Evolutionary conservation across 202 grass and related monocot species (phyloP).

Genomic region (Eragrostis tef): DNA sequence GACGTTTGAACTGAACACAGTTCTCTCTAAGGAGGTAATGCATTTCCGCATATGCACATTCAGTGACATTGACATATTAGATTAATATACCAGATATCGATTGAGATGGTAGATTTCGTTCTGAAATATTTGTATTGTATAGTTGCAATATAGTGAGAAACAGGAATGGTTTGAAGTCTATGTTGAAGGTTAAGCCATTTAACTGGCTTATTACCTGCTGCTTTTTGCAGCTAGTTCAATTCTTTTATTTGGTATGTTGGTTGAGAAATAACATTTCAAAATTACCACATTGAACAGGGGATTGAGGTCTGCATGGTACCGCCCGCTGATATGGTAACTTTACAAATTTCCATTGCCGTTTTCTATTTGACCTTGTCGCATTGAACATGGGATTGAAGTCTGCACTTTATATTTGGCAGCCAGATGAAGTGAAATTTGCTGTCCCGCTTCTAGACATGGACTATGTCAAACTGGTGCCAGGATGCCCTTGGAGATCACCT

Average conservation of each 20-base stretch:
- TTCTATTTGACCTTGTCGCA: background rate
- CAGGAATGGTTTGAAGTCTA: background rate
- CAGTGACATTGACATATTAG: background rate
- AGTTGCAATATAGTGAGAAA: slow-evolving; percentile 33
- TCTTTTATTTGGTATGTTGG: slow-evolving; percentile 20
- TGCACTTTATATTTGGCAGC: slow-evolving; percentile 48
- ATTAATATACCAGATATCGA: background rate
- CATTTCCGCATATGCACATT: background rate
- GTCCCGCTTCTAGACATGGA: slow-evolving; percentile 84
- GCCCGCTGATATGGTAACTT: slow-evolving; percentile 68
- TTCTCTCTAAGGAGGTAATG: slow-evolving; percentile 83
- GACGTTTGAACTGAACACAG: slow-evolving; percentile 83
- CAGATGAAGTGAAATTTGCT: slow-evolving; percentile 91
- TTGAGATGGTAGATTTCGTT: slow-evolving; percentile 30
- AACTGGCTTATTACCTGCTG: slow-evolving; percentile 8
- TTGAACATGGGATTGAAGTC: background rate
- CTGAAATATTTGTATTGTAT: slow-evolving; percentile 12
- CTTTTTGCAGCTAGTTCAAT: background rate
- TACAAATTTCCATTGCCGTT: slow-evolving; percentile 6
- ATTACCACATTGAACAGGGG: slow-evolving; percentile 57
- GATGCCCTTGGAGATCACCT: slow-evolving; percentile 82
- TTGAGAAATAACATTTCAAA: slow-evolving; percentile 2
- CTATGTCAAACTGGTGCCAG: slow-evolving; percentile 70
- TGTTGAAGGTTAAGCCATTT: background rate
- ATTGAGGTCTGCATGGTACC: slow-evolving; percentile 81